Evolutionary conservation across 164 flowering plant species (phyloP).

Genomic region (Stephania cephalantha): DNA sequence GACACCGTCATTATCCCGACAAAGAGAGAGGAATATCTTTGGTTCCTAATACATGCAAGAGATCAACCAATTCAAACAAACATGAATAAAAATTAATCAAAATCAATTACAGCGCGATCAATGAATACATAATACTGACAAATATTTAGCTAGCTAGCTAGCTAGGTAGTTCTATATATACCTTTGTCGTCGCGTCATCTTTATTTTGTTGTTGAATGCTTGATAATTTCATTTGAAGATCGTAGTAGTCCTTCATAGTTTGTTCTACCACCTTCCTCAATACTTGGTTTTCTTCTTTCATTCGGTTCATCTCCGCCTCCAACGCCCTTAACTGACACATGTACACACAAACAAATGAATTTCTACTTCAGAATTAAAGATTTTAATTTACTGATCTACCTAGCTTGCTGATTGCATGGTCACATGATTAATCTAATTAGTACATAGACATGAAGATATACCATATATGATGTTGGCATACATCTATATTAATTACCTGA

Average conservation of each 20-base stretch:
- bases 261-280: conserved; percentile 54
- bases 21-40: conserved; percentile 31
- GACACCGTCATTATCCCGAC: conserved; percentile 5
- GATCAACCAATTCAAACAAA: neutral
- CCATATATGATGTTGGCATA: no score
- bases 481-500: no score
- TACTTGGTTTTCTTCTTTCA: conserved; percentile 65
- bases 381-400: no score
- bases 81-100: neutral
- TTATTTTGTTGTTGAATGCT: conserved; percentile 23
- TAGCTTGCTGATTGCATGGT: no score
- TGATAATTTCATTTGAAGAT: conserved; percentile 52
- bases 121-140: neutral
- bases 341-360: no score
- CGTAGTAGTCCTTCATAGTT: conserved; percentile 54
- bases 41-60: conserved; percentile 28
- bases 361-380: no score
- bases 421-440: no score
- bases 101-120: neutral
- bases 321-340: conserved; percentile 32
- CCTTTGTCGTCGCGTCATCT: conserved; percentile 24
- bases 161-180: conserved; percentile 3
- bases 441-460: no score
- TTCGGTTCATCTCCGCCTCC: conserved; percentile 48
- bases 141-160: neutral